Percentiles rank a stretch among this genome's conserved stretches.
Conservation (phyloP, 2,329 filamentous ascomycete species). For the Penicillium sp. region DNA sequence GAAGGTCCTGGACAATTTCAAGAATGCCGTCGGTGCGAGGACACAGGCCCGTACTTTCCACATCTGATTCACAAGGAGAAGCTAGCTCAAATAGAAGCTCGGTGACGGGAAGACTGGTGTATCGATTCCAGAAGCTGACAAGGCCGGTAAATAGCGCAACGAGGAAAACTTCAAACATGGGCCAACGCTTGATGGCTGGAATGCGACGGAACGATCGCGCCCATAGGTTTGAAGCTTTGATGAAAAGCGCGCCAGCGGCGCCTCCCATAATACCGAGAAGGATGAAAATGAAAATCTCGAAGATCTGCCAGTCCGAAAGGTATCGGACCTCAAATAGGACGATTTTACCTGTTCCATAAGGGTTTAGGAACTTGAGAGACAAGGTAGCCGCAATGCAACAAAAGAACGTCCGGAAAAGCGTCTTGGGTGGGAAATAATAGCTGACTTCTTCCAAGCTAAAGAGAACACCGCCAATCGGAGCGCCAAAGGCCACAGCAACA, state of each 20-base stretch:
- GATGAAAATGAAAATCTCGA: conserved; percentile 82
- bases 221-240: conserved; percentile 91
- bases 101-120: conserved; percentile 84
- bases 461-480: conserved; percentile 82
- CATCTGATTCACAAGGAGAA: conserved; percentile 71
- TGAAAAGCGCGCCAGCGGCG: conserved; percentile 82
- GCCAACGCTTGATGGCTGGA: conserved; percentile 73
- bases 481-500: conserved; percentile 91
- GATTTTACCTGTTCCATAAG: conserved; percentile 93
- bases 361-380: conserved; percentile 90
- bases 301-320: conserved; percentile 84
- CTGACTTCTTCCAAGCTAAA: conserved; percentile 92
- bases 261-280: conserved; percentile 84
- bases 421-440: conserved; percentile 97
- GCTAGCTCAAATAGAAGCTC: conserved; percentile 88
- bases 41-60: conserved; percentile 72
- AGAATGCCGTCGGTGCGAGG: conserved; percentile 75
- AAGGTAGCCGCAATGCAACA: conserved; percentile 91
- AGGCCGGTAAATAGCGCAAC: conserved; percentile 83
- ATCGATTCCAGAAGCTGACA: conserved; percentile 87
- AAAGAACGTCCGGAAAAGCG: conserved; percentile 94
- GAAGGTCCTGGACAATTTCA: conserved; percentile 66
- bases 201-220: conserved; percentile 84
- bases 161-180: conserved; percentile 80
- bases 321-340: conserved; percentile 96